phyloP scores from a whole-genome alignment of 352 stramenopile genomes.

The Hyphochytrium catenoides region DNA sequence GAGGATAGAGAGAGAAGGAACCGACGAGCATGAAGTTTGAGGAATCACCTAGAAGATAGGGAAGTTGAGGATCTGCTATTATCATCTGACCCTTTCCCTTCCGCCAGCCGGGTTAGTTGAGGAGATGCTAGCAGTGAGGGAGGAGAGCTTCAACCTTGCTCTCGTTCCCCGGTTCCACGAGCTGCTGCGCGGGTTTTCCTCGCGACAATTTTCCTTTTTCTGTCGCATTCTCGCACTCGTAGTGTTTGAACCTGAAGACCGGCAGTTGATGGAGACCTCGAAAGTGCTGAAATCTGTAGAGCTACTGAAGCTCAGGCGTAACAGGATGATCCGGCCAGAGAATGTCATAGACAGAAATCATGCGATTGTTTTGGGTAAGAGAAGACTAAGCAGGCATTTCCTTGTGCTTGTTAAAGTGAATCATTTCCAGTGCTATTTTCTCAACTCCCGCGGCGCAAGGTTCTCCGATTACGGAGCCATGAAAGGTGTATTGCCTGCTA shows the following conservation, averaged over 20 bases:
- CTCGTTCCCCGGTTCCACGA: slow-evolving; percentile 59
- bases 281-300: slow-evolving; percentile 81
- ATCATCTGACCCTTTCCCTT: too few species aligned
- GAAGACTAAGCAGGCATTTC: too few species aligned
- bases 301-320: slow-evolving; percentile 57
- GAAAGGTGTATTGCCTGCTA: too few species aligned
- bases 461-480: too few species aligned
- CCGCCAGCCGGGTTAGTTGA: slow-evolving; percentile 71
- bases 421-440: too few species aligned
- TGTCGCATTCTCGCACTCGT: slow-evolving; percentile 82
- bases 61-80: too few species aligned
- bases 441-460: too few species aligned
- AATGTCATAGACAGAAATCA: slow-evolving; percentile 80
- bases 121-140: slow-evolving; percentile 68
- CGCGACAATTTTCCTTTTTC: slow-evolving; percentile 78
- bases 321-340: slow-evolving; percentile 38
- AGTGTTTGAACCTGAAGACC: slow-evolving; percentile 83
- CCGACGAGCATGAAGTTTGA: too few species aligned
- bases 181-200: slow-evolving; percentile 63
- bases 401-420: too few species aligned
- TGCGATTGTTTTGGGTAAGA: slow-evolving; percentile 51
- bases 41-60: too few species aligned
- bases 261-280: slow-evolving; percentile 66
- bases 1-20: too few species aligned
- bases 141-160: slow-evolving; percentile 44